Evolutionary conservation across 2,329 filamentous ascomycete genomes (phyloP), one percentile per base, ranked within the genome.

Genomic region (Bipolaris oryzae): DNA sequence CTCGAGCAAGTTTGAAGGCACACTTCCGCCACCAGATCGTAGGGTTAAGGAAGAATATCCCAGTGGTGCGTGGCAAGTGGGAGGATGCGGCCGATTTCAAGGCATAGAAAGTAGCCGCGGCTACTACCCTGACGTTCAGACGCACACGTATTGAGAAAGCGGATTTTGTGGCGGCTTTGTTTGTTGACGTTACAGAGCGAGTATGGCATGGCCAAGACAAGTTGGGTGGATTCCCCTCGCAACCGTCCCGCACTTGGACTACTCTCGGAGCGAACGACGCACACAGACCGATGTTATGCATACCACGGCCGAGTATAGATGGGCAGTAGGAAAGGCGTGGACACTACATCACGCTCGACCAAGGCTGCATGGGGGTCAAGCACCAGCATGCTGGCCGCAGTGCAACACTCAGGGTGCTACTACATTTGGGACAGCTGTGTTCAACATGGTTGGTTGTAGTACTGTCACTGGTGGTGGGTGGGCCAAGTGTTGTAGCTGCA

Each of bases 21-120:
- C 66, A 2, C 67, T 72, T 54, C 68, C 79, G 54, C 63, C 71
- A 60, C 60, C 74, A 55, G 52, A 75, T 55, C 77, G 64, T 53
- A 75, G 63, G 61, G 73, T 80, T 61, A 80, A 81, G 60, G 73
- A 77, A 37, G 79, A 81, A 55, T 78, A 73, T 31, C 67, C 75
- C 5, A 57, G 67, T 37, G 53, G 69, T 62, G 57, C 69, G 57
- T 80, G 77, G 76, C 68, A 71, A 13, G 66, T 74, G 7, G 76
- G 76, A n/a, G 66, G 71, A 21, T 77, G 78, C 58, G 74, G 78
- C 23, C 72, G 78, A 7, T 81, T 78, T 58, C 77, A 80, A 60
- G 79, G 79, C 52, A 76, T 80, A 61, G 78, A 80, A 43, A 75
- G 74, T 13, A 81, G 79, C 60, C 78, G 78, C 20, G 80, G 80